Percentiles rank a stretch among this genome's conserved stretches.
Evolutionary conservation across 2,329 filamentous ascomycete species (phyloP).

Genomic region (Colletotrichum sublineola): DNA sequence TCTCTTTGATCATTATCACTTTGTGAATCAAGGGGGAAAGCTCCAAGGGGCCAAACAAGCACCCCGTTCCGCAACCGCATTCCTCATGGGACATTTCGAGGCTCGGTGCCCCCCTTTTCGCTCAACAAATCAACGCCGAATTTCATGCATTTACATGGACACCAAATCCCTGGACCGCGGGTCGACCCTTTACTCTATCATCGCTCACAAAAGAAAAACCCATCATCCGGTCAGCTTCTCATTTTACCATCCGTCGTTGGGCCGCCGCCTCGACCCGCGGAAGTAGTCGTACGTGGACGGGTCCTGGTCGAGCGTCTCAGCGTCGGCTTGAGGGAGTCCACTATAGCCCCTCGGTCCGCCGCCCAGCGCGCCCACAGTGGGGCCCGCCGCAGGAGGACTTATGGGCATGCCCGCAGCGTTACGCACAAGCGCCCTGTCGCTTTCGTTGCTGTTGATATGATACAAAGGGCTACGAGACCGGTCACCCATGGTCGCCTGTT

Average conservation of each 20-base stretch:
- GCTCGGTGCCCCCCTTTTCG: not conserved
- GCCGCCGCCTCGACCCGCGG: constrained; percentile 55
- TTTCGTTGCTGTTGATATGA: constrained; percentile 62
- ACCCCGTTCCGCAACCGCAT: constrained; percentile 2
- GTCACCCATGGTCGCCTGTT: constrained; percentile 38
- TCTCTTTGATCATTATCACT: constrained; percentile 40
- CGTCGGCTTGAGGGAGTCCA: constrained; percentile 67
- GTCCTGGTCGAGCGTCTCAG: constrained; percentile 53
- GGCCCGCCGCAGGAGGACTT: constrained; percentile 55
- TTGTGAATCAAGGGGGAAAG: constrained; percentile 1
- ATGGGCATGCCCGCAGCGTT: constrained; percentile 67
- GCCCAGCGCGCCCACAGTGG: constrained; percentile 65
- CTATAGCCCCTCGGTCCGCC: constrained; percentile 72
- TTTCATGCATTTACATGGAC: constrained; percentile 32
- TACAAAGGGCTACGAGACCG: constrained; percentile 64
- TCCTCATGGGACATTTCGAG: not conserved
- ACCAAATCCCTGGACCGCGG: constrained; percentile 23
- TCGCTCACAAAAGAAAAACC: constrained; percentile 32
- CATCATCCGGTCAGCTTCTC: constrained; percentile 7
- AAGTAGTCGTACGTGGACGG: constrained; percentile 71
- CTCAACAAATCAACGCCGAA: constrained; percentile 31
- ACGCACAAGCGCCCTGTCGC: constrained; percentile 64
- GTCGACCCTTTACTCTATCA: constrained; percentile 25
- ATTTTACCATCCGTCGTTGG: constrained; percentile 57
- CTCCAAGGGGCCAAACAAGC: not conserved